Evolutionary conservation across 495 filamentous ascomycete species (phyloP).

Genomic region (Penicillium mononematosum): DNA sequence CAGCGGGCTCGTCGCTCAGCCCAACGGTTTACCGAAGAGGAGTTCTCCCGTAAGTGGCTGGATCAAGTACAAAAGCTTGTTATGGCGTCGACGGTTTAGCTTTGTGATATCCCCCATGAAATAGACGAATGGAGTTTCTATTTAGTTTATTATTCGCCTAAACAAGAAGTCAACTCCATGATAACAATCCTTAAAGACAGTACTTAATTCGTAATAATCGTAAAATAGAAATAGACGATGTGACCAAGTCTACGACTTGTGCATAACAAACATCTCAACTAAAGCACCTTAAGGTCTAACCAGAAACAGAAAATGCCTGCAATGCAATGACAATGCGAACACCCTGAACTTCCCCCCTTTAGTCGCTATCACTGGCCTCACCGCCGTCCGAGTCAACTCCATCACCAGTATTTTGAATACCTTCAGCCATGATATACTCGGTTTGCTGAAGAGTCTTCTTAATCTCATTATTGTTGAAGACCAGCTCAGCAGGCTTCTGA

Average conservation of each 20-base stretch:
- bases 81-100: constrained; percentile 17
- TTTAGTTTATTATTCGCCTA: background rate
- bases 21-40: constrained; percentile 80
- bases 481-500: constrained; percentile 43
- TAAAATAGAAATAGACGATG: constrained; percentile 8
- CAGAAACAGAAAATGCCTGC: background rate
- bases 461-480: constrained; percentile 62
- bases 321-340: background rate
- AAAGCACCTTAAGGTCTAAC: background rate
- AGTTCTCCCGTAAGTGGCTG: constrained; percentile 76
- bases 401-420: constrained; percentile 31
- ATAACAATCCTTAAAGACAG: background rate
- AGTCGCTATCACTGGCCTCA: constrained; percentile 47
- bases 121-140: constrained; percentile 12
- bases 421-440: constrained; percentile 63
- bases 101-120: constrained; percentile 7
- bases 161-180: background rate
- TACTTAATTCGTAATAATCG: constrained; percentile 14
- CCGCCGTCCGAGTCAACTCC: constrained; percentile 34
- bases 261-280: background rate
- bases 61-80: constrained; percentile 70
- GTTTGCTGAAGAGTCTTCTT: constrained; percentile 67
- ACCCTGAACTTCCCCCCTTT: constrained; percentile 10
- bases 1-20: constrained; percentile 71
- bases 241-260: constrained; percentile 3